Percentiles rank a stretch among this genome's conserved stretches.
These are phyloP conservation scores for Bifiguratus adelaidae DNA, from an alignment of 192 early-diverging fungal genomes.

Conservation along the genomic window DNA sequence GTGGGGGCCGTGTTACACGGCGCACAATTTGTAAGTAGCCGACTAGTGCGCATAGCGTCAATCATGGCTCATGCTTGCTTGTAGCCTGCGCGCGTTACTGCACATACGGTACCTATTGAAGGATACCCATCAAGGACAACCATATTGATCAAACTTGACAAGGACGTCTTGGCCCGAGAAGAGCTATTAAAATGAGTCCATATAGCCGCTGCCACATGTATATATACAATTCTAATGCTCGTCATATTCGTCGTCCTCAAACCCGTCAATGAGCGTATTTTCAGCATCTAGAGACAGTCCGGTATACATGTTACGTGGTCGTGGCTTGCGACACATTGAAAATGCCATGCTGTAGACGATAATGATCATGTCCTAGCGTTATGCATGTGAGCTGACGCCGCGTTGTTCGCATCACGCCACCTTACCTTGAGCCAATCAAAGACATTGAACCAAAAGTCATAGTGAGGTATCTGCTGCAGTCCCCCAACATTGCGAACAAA, in stretches of 20 bases:
- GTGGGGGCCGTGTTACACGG: constrained; percentile 92
- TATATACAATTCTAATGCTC: no score
- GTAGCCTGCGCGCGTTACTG: constrained; percentile 79
- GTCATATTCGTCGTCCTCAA: no score
- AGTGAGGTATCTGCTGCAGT: constrained; percentile 39
- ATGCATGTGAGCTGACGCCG: no score
- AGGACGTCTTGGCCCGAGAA: constrained; percentile 66
- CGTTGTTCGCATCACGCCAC: no score
- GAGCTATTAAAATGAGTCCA: constrained; percentile 59
- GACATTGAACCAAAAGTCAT: constrained; percentile 27
- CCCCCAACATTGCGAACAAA: constrained; percentile 32
- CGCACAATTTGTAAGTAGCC: constrained; percentile 70
- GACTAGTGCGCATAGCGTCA: background rate
- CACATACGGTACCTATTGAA: constrained; percentile 84
- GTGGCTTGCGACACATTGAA: no score
- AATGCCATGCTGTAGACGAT: no score
- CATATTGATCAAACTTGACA: constrained; percentile 92
- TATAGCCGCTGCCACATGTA: no score
- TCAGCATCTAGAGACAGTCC: no score
- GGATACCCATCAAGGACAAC: constrained; percentile 85
- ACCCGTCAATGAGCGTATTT: no score
- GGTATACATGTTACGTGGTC: no score
- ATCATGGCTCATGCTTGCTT: background rate
- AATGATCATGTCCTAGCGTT: no score
- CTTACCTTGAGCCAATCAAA: constrained; percentile 20